These are phyloP conservation scores for Toxicodendron radicans DNA, from an alignment of 345 rosid species.

Conservation along the genomic window DNA sequence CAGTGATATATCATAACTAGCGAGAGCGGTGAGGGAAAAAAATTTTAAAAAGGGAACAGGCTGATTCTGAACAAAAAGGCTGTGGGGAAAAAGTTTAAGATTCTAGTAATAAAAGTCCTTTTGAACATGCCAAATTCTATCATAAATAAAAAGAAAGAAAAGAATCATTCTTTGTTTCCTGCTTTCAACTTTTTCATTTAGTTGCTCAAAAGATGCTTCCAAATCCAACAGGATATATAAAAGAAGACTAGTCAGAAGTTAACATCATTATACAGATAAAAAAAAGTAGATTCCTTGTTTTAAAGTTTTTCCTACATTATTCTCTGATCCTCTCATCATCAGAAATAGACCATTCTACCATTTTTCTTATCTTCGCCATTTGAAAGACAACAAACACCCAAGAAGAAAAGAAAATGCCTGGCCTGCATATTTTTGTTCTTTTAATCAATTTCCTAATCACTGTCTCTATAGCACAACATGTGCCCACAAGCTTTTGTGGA, in stretches of 20 bases:
- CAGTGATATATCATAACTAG: not conserved
- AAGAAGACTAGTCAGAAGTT: constrained; percentile 3
- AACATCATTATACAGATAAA: constrained; percentile 2
- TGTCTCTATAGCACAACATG: constrained; percentile 17
- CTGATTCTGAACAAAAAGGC: constrained; percentile 11
- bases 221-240: too few relatives aligned
- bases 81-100: constrained; percentile 7
- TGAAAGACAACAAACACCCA: constrained; percentile 13
- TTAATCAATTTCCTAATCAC: constrained; percentile 23
- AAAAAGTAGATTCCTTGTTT: constrained; percentile 25
- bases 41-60: not conserved
- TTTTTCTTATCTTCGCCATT: constrained; percentile 9
- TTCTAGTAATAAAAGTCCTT: constrained; percentile 5
- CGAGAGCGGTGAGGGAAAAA: not conserved
- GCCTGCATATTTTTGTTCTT: constrained; percentile 20
- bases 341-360: not conserved
- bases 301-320: not conserved
- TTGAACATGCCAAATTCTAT: constrained; percentile 17
- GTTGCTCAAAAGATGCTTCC: constrained; percentile 1
- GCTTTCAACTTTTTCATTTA: constrained; percentile 6
- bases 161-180: not conserved
- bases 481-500: constrained; percentile 33
- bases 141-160: not conserved
- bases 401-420: constrained; percentile 18
- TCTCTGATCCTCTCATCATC: not conserved